Evolutionary conservation across 495 filamentous ascomycete species (phyloP).

Genomic region (Penicillium goetzii): DNA sequence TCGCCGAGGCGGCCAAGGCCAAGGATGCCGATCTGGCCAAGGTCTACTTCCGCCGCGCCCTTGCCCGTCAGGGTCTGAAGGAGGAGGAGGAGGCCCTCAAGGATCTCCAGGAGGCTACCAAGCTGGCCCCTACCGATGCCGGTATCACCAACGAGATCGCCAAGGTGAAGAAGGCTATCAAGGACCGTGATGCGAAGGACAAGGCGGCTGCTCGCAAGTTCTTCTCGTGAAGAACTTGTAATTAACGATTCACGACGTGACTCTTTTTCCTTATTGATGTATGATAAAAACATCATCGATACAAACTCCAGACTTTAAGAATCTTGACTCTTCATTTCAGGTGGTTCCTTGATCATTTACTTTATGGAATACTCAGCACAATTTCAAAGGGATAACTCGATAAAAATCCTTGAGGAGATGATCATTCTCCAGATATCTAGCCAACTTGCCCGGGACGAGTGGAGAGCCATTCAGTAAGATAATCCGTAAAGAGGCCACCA

Average conservation of each 20-base stretch:
- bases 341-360: no score
- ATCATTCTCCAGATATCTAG: no score
- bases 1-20: constrained; percentile 56
- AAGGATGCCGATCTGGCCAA: constrained; percentile 84
- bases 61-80: constrained; percentile 72
- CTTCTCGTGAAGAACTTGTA: constrained; percentile 57
- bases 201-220: constrained; percentile 88
- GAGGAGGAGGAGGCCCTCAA: constrained; percentile 83
- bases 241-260: constrained; percentile 42
- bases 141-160: constrained; percentile 75
- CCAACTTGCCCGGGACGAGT: no score
- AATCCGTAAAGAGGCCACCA: no score
- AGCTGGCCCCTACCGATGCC: constrained; percentile 75
- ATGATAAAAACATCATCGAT: constrained; percentile 28
- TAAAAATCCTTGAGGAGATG: no score
- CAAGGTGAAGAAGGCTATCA: constrained; percentile 72
- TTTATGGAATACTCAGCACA: neutral
- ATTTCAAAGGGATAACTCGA: no score
- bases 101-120: constrained; percentile 76
- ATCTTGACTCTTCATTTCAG: neutral
- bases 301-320: constrained; percentile 8
- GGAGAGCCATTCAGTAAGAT: no score
- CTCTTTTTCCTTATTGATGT: constrained; percentile 23
- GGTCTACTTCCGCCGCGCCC: constrained; percentile 79
- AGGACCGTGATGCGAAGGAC: constrained; percentile 78